Evolutionary conservation across 2,329 filamentous ascomycete genomes (phyloP).

Genomic region (Alternaria consortialis): DNA sequence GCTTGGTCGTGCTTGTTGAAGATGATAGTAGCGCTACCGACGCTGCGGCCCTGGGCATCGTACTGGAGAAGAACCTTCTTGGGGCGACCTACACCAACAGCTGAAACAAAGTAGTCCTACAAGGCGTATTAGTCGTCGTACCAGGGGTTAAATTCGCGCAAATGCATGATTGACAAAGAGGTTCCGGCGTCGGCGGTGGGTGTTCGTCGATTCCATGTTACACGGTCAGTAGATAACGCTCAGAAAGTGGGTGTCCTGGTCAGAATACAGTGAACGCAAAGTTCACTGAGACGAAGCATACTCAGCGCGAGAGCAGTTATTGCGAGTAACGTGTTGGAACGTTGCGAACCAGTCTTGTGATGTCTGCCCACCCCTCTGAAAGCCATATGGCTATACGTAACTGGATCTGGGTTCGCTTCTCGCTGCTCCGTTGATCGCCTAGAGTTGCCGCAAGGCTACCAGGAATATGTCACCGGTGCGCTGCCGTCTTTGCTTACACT

Average conservation of each 20-base stretch:
- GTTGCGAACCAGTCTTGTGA: slow-evolving; percentile 30
- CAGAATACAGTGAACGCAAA: slow-evolving; percentile 26
- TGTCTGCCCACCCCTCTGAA: slow-evolving; percentile 27
- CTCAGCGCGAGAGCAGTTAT: slow-evolving; percentile 17
- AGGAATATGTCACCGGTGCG: slow-evolving; percentile 24
- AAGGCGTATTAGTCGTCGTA: slow-evolving; percentile 70
- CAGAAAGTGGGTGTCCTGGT: slow-evolving; percentile 36
- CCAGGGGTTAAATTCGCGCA: slow-evolving; percentile 44
- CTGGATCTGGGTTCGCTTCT: slow-evolving; percentile 21
- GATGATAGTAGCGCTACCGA: slow-evolving; percentile 88
- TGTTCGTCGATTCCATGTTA: slow-evolving; percentile 36
- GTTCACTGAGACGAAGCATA: slow-evolving; percentile 24
- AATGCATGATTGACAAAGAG: slow-evolving; percentile 35
- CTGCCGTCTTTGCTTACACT: slow-evolving; percentile 26
- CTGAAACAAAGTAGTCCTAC: slow-evolving; percentile 96
- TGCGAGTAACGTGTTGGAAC: slow-evolving; percentile 20
- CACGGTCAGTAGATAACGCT: slow-evolving; percentile 33
- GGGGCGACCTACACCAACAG: slow-evolving; percentile 87
- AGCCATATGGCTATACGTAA: slow-evolving; percentile 20
- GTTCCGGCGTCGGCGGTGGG: slow-evolving; percentile 31
- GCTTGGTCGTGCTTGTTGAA: slow-evolving; percentile 85
- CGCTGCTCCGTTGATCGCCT: slow-evolving; percentile 19
- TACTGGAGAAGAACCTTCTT: slow-evolving; percentile 93
- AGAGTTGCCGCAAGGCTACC: slow-evolving; percentile 21
- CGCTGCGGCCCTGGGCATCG: slow-evolving; percentile 89